Base-by-base conservation (phyloP, 73 alveolate species). In the Urostyla sp. region DNA sequence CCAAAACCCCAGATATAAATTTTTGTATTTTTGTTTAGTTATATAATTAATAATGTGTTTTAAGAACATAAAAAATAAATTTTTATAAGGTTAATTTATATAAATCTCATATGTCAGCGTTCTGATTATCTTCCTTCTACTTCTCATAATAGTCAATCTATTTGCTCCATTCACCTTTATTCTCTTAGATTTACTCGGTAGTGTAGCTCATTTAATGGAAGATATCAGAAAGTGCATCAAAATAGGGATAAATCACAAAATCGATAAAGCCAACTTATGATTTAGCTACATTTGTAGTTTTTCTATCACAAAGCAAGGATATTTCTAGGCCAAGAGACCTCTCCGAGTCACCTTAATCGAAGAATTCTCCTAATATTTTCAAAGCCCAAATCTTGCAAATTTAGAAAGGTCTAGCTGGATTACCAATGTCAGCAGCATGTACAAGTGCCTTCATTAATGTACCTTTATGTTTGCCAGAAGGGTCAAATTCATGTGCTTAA, bases 191-290 rank as follows among this genome's bases (percentile, higher is more conserved):
- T 27, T 84, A 16, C 1, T 48, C 79, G 16, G 58, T 35, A 15
- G 52, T 30, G 35, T 44, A 26, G 1, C 34, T 3, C 52, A 78
- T 73, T 1, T 23, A 32, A 0, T 88, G 93, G 30, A 85, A 32
- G 38, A 66, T 43, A 46, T 32, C 58, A 0, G 80, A 11, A 37
- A 94, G 26, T 27, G 90, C 87, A 26, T 81, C 87, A 58, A 74
- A 93, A 45, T 74, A 88, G 24, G 98, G 98, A 45, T 79, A 13
- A 58, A 90, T 96, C 46, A 97, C 91, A 85, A 84, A 95, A 55
- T 95, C 96, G 30, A 95, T 90, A 84, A 95, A 97, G 31, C 99
- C 98, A 26, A 96, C 85, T 85, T 95, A 93, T 10, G 96, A 80
- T 78, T 92, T 89, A 26, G 95, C 96, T 13, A 91, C 57, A 73